Evolutionary conservation across 1,284 basidiomycete genomes (phyloP), one percentile per base, ranked within the genome.

Genomic region (Moniliella sp.): DNA sequence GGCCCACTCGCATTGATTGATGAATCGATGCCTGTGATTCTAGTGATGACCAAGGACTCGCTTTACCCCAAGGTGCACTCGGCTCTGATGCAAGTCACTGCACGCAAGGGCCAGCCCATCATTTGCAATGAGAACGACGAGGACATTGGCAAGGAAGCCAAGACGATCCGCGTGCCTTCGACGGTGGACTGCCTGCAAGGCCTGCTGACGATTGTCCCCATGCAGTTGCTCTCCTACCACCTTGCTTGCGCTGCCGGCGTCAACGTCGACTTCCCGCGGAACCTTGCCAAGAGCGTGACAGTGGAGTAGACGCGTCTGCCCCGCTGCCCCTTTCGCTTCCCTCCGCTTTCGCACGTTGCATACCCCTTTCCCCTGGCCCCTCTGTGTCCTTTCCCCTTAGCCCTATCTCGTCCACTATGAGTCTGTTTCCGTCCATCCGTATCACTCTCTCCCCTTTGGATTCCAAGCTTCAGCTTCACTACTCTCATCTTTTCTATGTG

Each of bases 21-120:
- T n/a, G 88, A 94, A 67, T 83, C 86, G 66, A 86, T 91, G 74
- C 84, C 56, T 17, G 56, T 59, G 25, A 59, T 59, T 21, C 81
- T 99, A 66, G 74, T 97, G 68, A 94, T 94, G 86, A 97, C 91
- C 28, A 78, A 82, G 55, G 91, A 99, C 67, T 88, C 83, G 36
- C 69, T 94, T 30, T 97, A 94, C 66, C 83, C 88, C 57, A 97
- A 99, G 70, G 86, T 93, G 32, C 82, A 91, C 61, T 80, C 76
- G 11, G 91, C 91, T 17, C 78, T 91, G 48, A 67, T 82, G 33
- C 88, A 99, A 67, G 86, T 99, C 63, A 88, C 80, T 7, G 86
- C 88, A 25, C 77, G 88, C 62, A 93, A 88, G 65, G 91, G 86
- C 34, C 76, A 78, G 52, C 84, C 84, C 1, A 61, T 97, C 63